These are phyloP conservation scores for Melampsora americana DNA, from an alignment of 1,284 basidiomycete species.

Conservation along the genomic window DNA sequence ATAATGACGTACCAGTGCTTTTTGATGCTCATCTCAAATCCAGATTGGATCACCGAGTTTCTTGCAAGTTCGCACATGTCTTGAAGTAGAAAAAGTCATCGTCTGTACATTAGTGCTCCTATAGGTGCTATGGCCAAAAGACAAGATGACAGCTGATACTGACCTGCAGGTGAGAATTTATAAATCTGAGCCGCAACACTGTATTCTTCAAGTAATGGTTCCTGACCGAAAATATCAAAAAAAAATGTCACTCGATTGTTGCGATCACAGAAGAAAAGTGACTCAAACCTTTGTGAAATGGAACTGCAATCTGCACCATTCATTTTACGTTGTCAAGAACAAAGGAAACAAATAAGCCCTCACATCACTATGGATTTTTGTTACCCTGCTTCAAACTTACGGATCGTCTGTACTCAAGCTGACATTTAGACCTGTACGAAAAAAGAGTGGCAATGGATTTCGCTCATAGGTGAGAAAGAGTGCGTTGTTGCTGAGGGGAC, in stretches of 20 bases:
- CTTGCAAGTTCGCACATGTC: slow-evolving; percentile 81
- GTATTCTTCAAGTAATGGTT: slow-evolving; percentile 94
- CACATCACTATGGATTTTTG: not conserved
- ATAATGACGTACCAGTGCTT: slow-evolving; percentile 76
- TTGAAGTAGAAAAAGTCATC: slow-evolving; percentile 58
- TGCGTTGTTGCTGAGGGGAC: slow-evolving; percentile 94
- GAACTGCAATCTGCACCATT: slow-evolving; percentile 65
- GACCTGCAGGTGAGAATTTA: slow-evolving; percentile 45
- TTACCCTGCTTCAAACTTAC: slow-evolving; percentile 45
- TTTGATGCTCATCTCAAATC: slow-evolving; percentile 98
- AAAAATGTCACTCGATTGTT: not conserved
- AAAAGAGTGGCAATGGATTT: slow-evolving; percentile 95
- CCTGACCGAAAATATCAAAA: slow-evolving; percentile 57
- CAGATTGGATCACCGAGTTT: slow-evolving; percentile 92
- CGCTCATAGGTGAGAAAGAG: slow-evolving; percentile 94
- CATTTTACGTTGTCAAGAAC: not conserved
- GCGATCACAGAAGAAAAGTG: not conserved
- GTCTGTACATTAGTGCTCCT: slow-evolving; percentile 49
- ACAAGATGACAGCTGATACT: not conserved
- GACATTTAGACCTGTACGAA: slow-evolving; percentile 92
- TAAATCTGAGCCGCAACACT: slow-evolving; percentile 90
- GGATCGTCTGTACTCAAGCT: slow-evolving; percentile 95
- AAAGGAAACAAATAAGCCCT: not conserved
- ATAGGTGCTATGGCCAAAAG: not conserved
- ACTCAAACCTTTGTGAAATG: slow-evolving; percentile 82